Evolutionary conservation across 768 basidiomycete species (phyloP).

Genomic region (Termitomyces sp.): DNA sequence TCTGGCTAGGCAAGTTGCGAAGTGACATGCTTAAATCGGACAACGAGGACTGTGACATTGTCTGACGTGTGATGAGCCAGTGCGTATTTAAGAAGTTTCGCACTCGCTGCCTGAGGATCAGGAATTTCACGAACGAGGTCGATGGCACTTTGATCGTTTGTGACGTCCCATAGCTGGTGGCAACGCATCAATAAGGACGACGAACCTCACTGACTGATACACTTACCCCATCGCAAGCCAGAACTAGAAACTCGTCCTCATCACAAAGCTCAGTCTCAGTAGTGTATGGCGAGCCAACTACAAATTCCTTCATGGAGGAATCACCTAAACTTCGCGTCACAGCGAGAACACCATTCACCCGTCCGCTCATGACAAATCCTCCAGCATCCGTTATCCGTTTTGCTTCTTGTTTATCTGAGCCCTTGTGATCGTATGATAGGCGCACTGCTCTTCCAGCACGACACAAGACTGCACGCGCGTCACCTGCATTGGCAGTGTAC

Average conservation of each 20-base stretch:
- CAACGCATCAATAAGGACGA: slow-evolving; percentile 7
- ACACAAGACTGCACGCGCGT: slow-evolving; percentile 91
- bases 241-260: slow-evolving; percentile 89
- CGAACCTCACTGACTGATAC: background rate
- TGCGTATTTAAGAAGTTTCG: slow-evolving; percentile 75
- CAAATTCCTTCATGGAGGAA: slow-evolving; percentile 99
- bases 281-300: slow-evolving; percentile 96
- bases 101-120: slow-evolving; percentile 82
- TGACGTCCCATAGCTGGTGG: slow-evolving; percentile 90
- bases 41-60: slow-evolving; percentile 88
- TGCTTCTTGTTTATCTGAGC: slow-evolving; percentile 93
- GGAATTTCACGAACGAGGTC: slow-evolving; percentile 69
- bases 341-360: slow-evolving; percentile 95
- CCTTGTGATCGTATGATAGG: slow-evolving; percentile 98
- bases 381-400: slow-evolving; percentile 97
- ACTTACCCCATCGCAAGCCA: slow-evolving; percentile 97
- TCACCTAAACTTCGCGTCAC: slow-evolving; percentile 96
- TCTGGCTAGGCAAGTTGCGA: slow-evolving; percentile 14
- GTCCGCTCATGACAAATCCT: slow-evolving; percentile 97
- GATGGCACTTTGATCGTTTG: slow-evolving; percentile 85
- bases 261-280: slow-evolving; percentile 93
- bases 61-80: slow-evolving; percentile 87
- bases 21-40: slow-evolving; percentile 63
- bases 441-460: slow-evolving; percentile 87
- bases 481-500: slow-evolving; percentile 95